Percentiles rank a stretch among this genome's conserved stretches.
Evolutionary conservation across 169 alveolate species (phyloP).

Genomic region (Babesia sp.): DNA sequence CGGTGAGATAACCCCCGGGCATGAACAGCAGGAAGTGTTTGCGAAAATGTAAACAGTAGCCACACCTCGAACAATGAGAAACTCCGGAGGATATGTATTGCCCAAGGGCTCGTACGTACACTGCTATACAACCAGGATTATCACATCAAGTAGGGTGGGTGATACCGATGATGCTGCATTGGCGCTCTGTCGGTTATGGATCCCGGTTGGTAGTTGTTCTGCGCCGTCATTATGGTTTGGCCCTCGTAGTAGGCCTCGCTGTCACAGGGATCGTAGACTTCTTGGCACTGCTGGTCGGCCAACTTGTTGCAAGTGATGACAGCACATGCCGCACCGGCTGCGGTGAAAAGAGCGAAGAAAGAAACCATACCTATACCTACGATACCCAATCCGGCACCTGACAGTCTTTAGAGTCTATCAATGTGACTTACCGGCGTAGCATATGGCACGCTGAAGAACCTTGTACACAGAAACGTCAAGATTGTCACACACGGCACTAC

Average conservation of each 20-base stretch:
- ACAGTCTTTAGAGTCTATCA: background rate
- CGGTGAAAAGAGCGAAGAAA: conserved; percentile 38
- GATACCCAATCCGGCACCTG: conserved; percentile 56
- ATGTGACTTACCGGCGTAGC: conserved; percentile 28
- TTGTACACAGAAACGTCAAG: conserved; percentile 28
- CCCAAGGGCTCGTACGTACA: too few species aligned
- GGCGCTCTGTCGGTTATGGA: background rate
- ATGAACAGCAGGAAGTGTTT: too few species aligned
- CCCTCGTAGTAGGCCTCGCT: conserved; percentile 35
- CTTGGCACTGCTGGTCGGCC: conserved; percentile 24
- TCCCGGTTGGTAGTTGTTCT: conserved; percentile 19
- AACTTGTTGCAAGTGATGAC: conserved; percentile 38
- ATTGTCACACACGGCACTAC: conserved; percentile 10
- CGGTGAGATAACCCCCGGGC: too few species aligned
- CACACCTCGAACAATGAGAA: too few species aligned
- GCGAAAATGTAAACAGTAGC: too few species aligned
- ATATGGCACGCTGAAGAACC: conserved; percentile 28
- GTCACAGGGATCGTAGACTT: conserved; percentile 1
- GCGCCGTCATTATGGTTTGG: background rate
- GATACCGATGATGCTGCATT: background rate
- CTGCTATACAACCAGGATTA: too few species aligned
- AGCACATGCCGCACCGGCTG: conserved; percentile 51
- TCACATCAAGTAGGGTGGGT: conserved; percentile 1
- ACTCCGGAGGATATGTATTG: too few species aligned
- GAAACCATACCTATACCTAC: conserved; percentile 36